Base-by-base conservation (phyloP, 495 filamentous ascomycete genomes). In the Penicillium silybi region DNA sequence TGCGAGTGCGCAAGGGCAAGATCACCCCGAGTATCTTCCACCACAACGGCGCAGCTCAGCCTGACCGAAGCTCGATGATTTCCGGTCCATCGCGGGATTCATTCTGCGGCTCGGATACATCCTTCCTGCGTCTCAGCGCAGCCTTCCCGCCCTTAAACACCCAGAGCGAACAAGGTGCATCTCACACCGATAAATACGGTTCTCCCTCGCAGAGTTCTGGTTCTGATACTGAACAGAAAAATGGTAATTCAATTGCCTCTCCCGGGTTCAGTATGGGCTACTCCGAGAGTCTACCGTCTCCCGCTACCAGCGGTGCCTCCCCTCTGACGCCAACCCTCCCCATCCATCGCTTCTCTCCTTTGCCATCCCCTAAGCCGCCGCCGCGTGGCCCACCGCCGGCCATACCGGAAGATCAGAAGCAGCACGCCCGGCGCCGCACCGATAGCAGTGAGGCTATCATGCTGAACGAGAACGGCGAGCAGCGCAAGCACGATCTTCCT, bases 1-100 rank as follows among this genome's bases (percentile, higher is more conserved):
- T 96, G 79, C 79, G 91, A 29, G 69, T 81, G 57, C 90, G 90
- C 61, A 78, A 88, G 39, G 87, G 88, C 29, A 81, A 82, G 25
- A 87, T 95, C 76, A 83, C 84, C 0, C 83, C 89, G 48, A 83
- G 85, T 48, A 79, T 85, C 44, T 84, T 88, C 52, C 70, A 81
- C 44, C 63, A 61, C 29, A 50, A 41, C 20, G 35, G 26, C 19
- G 22, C 17, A 32, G 25, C 41, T 46, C 56, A 53, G 26, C 26
- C 60, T 3, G 70, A 71, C 45, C 53, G 61, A 23, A 59, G 44
- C 16, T 72, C 70, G 4, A 53, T 71, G 41, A 44, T 68, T 5
- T 69, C 71, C 1, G 67, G 57, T 0, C 66, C 65, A 35, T 70
- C 65, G 6, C 66, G 68, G 7, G 67, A 72, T 52, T 72, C 69